A percentile compares a stretch with the other conserved stretches of the same genome.
Evolutionary conservation across 176 grass and related monocot species (phyloP).

Genomic region (Raddia guianensis): DNA sequence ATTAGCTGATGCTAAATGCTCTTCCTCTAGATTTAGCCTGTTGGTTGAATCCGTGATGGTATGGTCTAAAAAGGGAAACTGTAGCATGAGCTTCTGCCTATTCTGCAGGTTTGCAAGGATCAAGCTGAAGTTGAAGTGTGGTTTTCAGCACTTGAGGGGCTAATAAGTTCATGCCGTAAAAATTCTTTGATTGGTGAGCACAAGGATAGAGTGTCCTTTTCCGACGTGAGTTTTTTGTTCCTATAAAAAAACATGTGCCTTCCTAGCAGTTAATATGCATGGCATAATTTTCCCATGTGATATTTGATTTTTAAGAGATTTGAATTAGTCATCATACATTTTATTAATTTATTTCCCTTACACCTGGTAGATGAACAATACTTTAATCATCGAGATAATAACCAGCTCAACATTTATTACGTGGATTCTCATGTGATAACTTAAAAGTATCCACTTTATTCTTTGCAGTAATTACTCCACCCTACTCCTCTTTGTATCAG

Average conservation of each 20-base stretch:
- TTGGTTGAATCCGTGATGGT: background rate
- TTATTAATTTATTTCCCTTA: background rate
- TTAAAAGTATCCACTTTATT: background rate
- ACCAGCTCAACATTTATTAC: background rate
- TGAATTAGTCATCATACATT: background rate
- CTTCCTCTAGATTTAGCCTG: conserved; percentile 22
- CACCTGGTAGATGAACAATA: background rate
- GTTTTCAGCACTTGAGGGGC: conserved; percentile 69
- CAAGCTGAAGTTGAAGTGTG: conserved; percentile 91
- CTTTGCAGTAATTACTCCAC: conserved; percentile 10
- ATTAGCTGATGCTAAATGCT: conserved; percentile 26
- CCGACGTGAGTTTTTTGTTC: conserved; percentile 68
- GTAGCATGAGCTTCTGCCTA: conserved; percentile 24
- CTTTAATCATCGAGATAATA: background rate
- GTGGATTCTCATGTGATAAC: conserved; percentile 6
- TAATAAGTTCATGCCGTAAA: conserved; percentile 58
- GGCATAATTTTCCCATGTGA: background rate
- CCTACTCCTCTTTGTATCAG: background rate
- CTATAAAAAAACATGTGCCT: conserved; percentile 2
- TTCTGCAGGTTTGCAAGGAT: conserved; percentile 89
- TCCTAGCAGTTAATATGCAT: no score
- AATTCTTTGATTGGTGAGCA: conserved; percentile 50
- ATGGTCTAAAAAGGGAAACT: background rate
- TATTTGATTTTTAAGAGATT: background rate
- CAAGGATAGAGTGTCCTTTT: conserved; percentile 64